Conservation (phyloP, 805 yeast genomes). For the Torulaspora delbrueckii region DNA sequence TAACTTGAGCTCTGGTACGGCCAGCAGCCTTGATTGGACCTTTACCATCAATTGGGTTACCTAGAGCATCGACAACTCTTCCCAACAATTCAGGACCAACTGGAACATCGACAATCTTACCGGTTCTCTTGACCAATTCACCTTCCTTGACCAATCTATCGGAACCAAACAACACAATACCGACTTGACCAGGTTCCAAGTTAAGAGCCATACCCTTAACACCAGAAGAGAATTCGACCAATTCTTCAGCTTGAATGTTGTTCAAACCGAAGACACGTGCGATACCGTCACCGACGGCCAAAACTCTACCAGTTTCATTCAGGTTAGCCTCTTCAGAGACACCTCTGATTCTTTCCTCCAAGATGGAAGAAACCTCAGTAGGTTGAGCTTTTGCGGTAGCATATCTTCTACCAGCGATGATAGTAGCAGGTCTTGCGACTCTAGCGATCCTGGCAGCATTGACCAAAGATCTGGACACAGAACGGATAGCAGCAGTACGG, state of each 20-base stretch:
- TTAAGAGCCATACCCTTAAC: constrained; percentile 99
- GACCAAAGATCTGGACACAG: constrained; percentile 65
- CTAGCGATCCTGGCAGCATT: constrained; percentile 53
- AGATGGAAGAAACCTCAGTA: constrained; percentile 97
- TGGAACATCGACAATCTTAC: constrained; percentile 98
- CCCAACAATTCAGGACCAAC: constrained; percentile 98
- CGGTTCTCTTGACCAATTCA: constrained; percentile 99
- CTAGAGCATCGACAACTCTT: constrained; percentile 98
- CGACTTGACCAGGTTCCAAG: constrained; percentile 99
- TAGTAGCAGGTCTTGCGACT: constrained; percentile 50
- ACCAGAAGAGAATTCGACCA: constrained; percentile 98
- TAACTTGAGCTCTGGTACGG: constrained; percentile 92
- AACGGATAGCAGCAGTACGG: constrained; percentile 79
- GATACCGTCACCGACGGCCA: constrained; percentile 99
- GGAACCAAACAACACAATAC: constrained; percentile 99
- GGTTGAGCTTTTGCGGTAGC: constrained; percentile 96
- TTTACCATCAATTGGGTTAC: constrained; percentile 99
- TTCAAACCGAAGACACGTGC: constrained; percentile 99
- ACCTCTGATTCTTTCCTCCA: constrained; percentile 99
- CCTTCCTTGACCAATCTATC: constrained; percentile 98
- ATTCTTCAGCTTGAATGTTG: constrained; percentile 99
- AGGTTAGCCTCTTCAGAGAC: constrained; percentile 95
- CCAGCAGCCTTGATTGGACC: constrained; percentile 90
- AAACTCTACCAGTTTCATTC: constrained; percentile 98
- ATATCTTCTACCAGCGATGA: constrained; percentile 71